Evolutionary conservation across 2,329 filamentous ascomycete genomes (phyloP), one percentile per base, ranked within the genome.

Genomic region (Diplodia seriata): DNA sequence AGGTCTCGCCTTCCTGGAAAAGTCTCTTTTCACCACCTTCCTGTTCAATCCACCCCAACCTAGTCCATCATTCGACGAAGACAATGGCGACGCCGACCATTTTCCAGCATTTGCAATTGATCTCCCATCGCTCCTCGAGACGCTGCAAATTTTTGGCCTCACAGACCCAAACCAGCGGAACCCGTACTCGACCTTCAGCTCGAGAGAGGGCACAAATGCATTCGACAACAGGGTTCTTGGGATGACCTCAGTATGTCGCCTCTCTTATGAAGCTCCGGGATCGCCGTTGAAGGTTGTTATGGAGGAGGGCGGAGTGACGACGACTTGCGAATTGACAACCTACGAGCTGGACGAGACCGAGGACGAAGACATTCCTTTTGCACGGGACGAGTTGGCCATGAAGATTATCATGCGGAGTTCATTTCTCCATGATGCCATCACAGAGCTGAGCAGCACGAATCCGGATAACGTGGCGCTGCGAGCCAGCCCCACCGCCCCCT

Each of bases 341-440:
- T 99, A 97, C 80, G 86, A 93, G 61, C 87, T 91, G 61, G 73
- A 75, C 11, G 70, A 73, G 23, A 77, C 74, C 11, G 78, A 76
- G 59, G 69, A 71, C n/a, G 90, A 94, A 63, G 90, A 94, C 63
- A 98, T 99, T 55, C 95, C 94, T 0, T 93, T 99, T 72, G 89
- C 94, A 74, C 88, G 93, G 38, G 87, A 93, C 62, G 87, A 89
- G 64, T 84, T 98, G 9, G 85, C 88, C 9, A 91, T 97, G 82
- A 99, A 98, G 78, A 93, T 97, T 69, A 98, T 99, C 76, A 97
- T 97, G 91, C 91, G 90, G 72, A 87, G 90, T 12, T 86, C 86
- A 40, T 90, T 87, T 79, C 85, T 94, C 4, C 85, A 91, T 12
- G 91, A 94, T 74, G 88, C 89, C 18, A 82, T 94, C 50, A 85